Base-by-base conservation (phyloP, 2,329 filamentous ascomycete genomes). In the Ceratocystiopsis sp. region DNA sequence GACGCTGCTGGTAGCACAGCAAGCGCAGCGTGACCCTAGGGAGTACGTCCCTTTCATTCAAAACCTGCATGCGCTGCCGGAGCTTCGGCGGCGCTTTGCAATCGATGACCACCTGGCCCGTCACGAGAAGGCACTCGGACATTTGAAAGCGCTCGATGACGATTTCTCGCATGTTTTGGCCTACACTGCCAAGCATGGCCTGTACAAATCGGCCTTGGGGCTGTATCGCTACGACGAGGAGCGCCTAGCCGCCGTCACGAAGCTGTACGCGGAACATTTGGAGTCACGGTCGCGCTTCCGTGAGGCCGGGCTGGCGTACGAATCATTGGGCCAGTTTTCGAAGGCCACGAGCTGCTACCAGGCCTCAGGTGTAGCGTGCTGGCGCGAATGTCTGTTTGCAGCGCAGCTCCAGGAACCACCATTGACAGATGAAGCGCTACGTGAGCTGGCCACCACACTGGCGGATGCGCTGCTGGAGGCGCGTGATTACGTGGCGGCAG, bases 41-140 rank as follows among this genome's bases (percentile, higher is more conserved):
- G 91, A 98, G 59, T 98, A 98, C 53, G 73, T 96, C 9, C 91
- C 91, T 4, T 96, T 96, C 56, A 75, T 98, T 41, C 87, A 94
- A 55, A 78, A 78, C 34, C 70, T 98, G 3, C 84, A 95, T 57
- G 71, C 78, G 47, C 70, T 93, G 51, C 63, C 80, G 0, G 68
- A 75, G 12, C 59, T 82, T 12, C 76, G 85, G 17, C 77, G 84
- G 37, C 73, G 78, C 42, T 94, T 87, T 52, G 75, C 77, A 37
- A 93, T 98, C 42, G 91, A 98, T 56, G 81, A 96, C 54, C 78
- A 94, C 55, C 74, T 98, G 4, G 73, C 72, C 33, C 79, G 85
- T 14, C 72, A 78, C 39, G 60, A 66, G 37, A 95, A 93, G 62
- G 89, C 91, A 0, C 66, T 96, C 4, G 60, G 59, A 2, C 82